Evolutionary conservation across 225 moss, liverwort and hornwort species (phyloP).

Genomic region (Climacium dendroides): DNA sequence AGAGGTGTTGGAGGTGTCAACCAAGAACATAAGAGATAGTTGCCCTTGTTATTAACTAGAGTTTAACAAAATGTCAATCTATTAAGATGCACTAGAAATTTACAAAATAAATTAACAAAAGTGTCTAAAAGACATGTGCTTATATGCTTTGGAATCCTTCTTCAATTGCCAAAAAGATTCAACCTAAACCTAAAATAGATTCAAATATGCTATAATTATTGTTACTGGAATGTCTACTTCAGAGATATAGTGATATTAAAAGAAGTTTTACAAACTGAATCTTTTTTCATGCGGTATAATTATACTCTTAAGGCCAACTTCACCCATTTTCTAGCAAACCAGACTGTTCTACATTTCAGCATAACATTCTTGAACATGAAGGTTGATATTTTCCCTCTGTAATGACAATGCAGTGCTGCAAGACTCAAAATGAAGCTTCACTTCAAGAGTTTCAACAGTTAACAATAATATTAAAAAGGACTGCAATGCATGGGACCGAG

Average conservation of each 20-base stretch:
- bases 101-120: neutral
- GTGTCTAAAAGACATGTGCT: neutral
- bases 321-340: neutral
- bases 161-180: neutral
- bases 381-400: neutral
- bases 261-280: neutral
- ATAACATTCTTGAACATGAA: neutral
- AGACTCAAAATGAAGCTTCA: neutral
- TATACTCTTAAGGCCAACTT: neutral
- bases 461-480: neutral
- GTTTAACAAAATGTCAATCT: neutral
- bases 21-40: neutral
- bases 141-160: neutral
- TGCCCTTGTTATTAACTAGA: neutral
- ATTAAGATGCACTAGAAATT: neutral
- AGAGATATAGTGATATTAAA: neutral
- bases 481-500: neutral
- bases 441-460: neutral
- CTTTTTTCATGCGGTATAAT: neutral
- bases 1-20: neutral
- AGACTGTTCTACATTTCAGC: neutral
- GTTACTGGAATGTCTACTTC: neutral
- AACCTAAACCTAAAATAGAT: neutral
- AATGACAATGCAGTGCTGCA: neutral
- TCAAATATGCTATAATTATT: neutral